A percentile compares a stretch with the other conserved stretches of the same genome.
Conservation (phyloP, 768 basidiomycete species). For the Multifurca ochricompacta region DNA sequence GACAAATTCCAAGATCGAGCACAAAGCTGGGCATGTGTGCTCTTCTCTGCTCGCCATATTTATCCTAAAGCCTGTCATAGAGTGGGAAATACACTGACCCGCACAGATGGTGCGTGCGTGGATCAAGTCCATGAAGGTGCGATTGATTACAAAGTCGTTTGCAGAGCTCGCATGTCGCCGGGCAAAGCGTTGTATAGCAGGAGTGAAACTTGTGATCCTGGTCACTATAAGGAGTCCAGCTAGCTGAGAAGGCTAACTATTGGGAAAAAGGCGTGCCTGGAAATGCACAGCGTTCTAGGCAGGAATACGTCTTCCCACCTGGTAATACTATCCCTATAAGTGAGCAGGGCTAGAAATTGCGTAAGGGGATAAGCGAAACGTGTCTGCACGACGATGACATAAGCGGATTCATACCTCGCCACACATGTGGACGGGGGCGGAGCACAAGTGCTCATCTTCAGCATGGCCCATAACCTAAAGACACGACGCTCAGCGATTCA, state of each 20-base stretch:
- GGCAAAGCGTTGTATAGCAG: slow-evolving; percentile 47
- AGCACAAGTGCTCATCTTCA: slow-evolving; percentile 46
- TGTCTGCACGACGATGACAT: neutral
- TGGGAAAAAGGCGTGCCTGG: neutral
- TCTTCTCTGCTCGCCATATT: slow-evolving; percentile 34
- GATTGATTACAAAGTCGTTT: slow-evolving; percentile 40
- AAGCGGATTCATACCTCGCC: slow-evolving; percentile 40
- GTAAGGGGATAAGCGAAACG: neutral
- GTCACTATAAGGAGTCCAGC: slow-evolving; percentile 29
- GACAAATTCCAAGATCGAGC: slow-evolving; percentile 44
- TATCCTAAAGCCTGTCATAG: neutral
- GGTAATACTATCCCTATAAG: slow-evolving; percentile 1
- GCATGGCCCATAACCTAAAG: slow-evolving; percentile 40
- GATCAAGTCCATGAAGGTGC: slow-evolving; percentile 46
- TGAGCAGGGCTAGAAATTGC: slow-evolving; percentile 14
- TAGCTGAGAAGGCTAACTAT: no score
- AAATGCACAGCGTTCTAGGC: slow-evolving; percentile 9
- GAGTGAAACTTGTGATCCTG: slow-evolving; percentile 38
- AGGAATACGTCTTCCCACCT: slow-evolving; percentile 9
- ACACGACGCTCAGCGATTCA: neutral
- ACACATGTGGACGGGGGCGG: slow-evolving; percentile 47
- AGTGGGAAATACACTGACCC: slow-evolving; percentile 33
- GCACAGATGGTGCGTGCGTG: slow-evolving; percentile 42
- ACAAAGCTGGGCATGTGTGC: slow-evolving; percentile 39
- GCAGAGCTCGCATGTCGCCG: slow-evolving; percentile 47